These are phyloP conservation scores for Saccharomyces hybrid DNA, from an alignment of 1,139 yeast genomes.

Conservation along the genomic window DNA sequence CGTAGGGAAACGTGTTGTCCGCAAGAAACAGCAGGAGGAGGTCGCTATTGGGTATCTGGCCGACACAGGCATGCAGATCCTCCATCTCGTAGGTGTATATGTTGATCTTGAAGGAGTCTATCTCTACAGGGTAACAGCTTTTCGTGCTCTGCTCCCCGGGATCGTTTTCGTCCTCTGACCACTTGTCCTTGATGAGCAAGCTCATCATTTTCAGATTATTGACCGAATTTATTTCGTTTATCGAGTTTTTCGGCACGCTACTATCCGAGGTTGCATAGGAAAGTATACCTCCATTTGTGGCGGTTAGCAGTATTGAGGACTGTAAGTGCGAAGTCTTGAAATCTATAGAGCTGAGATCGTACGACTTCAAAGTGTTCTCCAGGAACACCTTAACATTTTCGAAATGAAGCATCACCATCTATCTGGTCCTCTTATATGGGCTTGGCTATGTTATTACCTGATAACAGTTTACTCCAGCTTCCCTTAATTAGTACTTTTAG, in stretches of 20 bases:
- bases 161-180: slow-evolving; percentile 26
- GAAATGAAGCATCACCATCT: slow-evolving; percentile 15
- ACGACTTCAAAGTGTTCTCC: slow-evolving; percentile 12
- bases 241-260: background rate
- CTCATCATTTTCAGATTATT: slow-evolving; percentile 30
- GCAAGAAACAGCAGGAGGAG: slow-evolving; percentile 24
- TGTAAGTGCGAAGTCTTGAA: slow-evolving; percentile 16
- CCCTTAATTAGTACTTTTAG: background rate
- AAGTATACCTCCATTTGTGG: slow-evolving; percentile 24
- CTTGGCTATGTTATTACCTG: no score
- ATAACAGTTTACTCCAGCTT: no score
- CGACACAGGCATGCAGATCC: slow-evolving; percentile 26
- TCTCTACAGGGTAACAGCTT: slow-evolving; percentile 10
- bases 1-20: slow-evolving; percentile 22
- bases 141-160: slow-evolving; percentile 9
- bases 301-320: slow-evolving; percentile 22
- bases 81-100: slow-evolving; percentile 29
- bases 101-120: slow-evolving; percentile 8
- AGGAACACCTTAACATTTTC: slow-evolving; percentile 14
- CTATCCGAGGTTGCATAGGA: slow-evolving; percentile 18
- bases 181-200: slow-evolving; percentile 27
- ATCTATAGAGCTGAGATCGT: slow-evolving; percentile 5
- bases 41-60: slow-evolving; percentile 27
- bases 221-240: slow-evolving; percentile 11
- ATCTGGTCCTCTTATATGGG: background rate